Evolutionary conservation across 305 asterid genomes (phyloP).

Genomic region (Fraxinus dipetala): DNA sequence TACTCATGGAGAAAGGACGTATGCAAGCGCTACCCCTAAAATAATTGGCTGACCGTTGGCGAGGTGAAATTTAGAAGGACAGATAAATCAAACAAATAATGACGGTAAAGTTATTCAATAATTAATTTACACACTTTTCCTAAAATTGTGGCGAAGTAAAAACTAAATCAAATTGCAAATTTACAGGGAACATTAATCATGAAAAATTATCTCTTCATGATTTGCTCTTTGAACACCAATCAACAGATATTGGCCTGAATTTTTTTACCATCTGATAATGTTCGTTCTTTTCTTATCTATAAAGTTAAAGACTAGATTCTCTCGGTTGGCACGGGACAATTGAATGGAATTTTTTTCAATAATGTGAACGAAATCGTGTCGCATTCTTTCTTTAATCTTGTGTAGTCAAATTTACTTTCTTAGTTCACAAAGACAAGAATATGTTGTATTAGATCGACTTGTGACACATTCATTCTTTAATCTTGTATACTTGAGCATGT

Average conservation of each 20-base stretch:
- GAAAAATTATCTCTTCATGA: not conserved
- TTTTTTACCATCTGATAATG: not conserved
- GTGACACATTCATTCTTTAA: not conserved
- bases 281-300: not conserved
- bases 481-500: not conserved
- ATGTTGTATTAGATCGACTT: not conserved
- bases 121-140: not conserved
- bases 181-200: not conserved
- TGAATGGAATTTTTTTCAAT: not conserved
- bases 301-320: not conserved
- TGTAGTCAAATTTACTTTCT: not conserved
- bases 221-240: not conserved
- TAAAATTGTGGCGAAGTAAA: not conserved
- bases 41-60: not conserved
- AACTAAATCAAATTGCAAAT: not conserved
- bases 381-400: not conserved
- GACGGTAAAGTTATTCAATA: not conserved
- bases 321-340: not conserved
- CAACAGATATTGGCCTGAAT: not conserved
- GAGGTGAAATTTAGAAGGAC: not conserved
- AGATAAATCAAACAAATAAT: not conserved
- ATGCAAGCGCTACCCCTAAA: not conserved
- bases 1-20: not conserved
- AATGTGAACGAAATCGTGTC: not conserved
- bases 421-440: not conserved